These are phyloP conservation scores for Panicum hallii DNA, from an alignment of 202 grass and related monocot species.

Conservation along the genomic window DNA sequence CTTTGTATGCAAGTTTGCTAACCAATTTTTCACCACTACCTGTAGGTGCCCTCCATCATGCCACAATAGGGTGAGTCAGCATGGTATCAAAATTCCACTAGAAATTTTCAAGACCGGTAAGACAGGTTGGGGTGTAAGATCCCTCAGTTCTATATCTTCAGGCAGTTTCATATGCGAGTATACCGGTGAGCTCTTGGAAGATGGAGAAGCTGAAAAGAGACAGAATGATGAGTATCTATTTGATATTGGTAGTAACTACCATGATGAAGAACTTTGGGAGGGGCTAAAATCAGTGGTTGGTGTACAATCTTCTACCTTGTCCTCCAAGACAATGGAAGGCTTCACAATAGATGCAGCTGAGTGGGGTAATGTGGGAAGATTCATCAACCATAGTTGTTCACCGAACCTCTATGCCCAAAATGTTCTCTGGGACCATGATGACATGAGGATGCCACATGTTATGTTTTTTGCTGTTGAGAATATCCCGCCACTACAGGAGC, in stretches of 20 bases:
- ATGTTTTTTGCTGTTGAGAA: conserved; percentile 87
- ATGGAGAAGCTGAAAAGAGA: conserved; percentile 61
- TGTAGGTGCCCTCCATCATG: conserved; percentile 76
- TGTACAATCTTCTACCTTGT: conserved; percentile 30
- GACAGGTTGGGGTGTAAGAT: conserved; percentile 89
- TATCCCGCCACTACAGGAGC: conserved; percentile 79
- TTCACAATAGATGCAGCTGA: conserved; percentile 77
- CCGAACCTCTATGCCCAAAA: conserved; percentile 84
- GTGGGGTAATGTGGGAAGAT: conserved; percentile 75
- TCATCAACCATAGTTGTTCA: conserved; percentile 88
- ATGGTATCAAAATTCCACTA: conserved; percentile 72
- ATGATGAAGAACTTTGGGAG: conserved; percentile 55
- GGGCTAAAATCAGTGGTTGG: conserved; percentile 56
- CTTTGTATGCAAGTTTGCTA: conserved; percentile 12
- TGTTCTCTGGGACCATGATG: conserved; percentile 84
- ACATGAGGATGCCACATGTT: conserved; percentile 69
- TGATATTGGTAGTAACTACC: conserved; percentile 70
- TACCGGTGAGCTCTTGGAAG: conserved; percentile 62
- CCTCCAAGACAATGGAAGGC: conserved; percentile 48
- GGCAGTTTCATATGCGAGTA: conserved; percentile 88
- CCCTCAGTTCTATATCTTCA: conserved; percentile 73
- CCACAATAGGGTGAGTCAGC: conserved; percentile 78
- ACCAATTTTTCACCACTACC: conserved; percentile 15
- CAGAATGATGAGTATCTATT: conserved; percentile 73
- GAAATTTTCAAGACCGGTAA: conserved; percentile 75